Evolutionary conservation across 306 rosid species (phyloP), one percentile per base, ranked within the genome.

Genomic region (Quercus parvula): DNA sequence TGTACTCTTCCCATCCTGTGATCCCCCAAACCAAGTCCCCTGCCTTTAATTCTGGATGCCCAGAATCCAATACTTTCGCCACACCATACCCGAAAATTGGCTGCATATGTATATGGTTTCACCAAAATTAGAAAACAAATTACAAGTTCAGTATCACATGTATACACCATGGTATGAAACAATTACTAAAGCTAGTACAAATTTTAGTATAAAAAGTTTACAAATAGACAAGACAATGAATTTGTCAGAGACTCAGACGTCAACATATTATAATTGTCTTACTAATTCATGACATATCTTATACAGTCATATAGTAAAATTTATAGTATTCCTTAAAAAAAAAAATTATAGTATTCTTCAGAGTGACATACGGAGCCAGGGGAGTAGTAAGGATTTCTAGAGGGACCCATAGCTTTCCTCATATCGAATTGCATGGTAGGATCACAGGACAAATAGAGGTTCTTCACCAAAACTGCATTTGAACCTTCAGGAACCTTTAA

Each of bases 371-470:
- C 92, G 76, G 84, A 79, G 57, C 85, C 81, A 66, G 93, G 88
- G 27, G 75, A 22, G 30, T 81, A 85, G 68, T 85, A 82, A 30
- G 9, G 54, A 55, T 69, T 7, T 1, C 17, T 5, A 1, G 9
- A 1, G 19, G 56, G 33, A 71, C 30, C 11, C 4, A 11, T 22
- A n/a, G 70, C 59, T 4, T 4, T 13, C 87, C 81, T 84, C 78
- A 66, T 66, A 5, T 7, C 41, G 30, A 35, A 75, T 46, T 24
- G 82, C 92, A 88, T 82, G 86, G 33, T 78, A 35, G 97, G 97
- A 71, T 92, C 97, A 52, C 94, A 88, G 11, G 94, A 87, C 33
- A 92, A 79, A 86, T 84, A 85, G 3, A 90, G 84, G 31, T 90
- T 90, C 77, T 92, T 90, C 1, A 92, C 89, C 70, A 90, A 71